phyloP scores from a whole-genome alignment of 1,284 basidiomycete genomes.

The Papiliotrema fonsecae region DNA sequence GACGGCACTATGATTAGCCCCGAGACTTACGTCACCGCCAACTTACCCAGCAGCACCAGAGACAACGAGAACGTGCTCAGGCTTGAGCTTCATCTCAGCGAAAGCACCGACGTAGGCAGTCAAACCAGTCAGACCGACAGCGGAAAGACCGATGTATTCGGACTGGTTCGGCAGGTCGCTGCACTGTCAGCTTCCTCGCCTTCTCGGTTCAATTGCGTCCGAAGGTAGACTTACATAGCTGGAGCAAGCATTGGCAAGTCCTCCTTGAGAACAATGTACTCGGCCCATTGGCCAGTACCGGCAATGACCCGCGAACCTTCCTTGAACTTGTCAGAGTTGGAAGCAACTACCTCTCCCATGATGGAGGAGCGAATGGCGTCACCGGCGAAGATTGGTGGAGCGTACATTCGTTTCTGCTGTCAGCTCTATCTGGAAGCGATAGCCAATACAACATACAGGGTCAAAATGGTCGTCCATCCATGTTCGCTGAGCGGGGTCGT shows the following conservation, averaged over 20 bases:
- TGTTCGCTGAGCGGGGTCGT: conserved; percentile 38
- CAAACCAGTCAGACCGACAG: conserved; percentile 30
- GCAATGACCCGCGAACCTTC: conserved; percentile 28
- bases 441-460: conserved; percentile 3
- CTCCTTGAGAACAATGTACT: conserved; percentile 30
- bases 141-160: conserved; percentile 23
- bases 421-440: background rate
- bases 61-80: conserved; percentile 45
- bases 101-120: conserved; percentile 44
- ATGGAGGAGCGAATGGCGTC: conserved; percentile 18
- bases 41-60: conserved; percentile 42
- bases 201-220: too few species aligned
- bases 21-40: background rate
- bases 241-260: conserved; percentile 5
- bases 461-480: conserved; percentile 27
- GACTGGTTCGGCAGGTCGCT: conserved; percentile 14
- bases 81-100: conserved; percentile 41
- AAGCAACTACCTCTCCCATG: conserved; percentile 22
- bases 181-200: background rate
- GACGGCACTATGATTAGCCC: conserved; percentile 23
- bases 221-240: conserved; percentile 4
- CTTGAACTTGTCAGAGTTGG: conserved; percentile 20
- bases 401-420: conserved; percentile 20
- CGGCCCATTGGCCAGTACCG: conserved; percentile 27
- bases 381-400: conserved; percentile 20